Evolutionary conservation across 345 rosid genomes (phyloP).

Genomic region (Populus nigra): DNA sequence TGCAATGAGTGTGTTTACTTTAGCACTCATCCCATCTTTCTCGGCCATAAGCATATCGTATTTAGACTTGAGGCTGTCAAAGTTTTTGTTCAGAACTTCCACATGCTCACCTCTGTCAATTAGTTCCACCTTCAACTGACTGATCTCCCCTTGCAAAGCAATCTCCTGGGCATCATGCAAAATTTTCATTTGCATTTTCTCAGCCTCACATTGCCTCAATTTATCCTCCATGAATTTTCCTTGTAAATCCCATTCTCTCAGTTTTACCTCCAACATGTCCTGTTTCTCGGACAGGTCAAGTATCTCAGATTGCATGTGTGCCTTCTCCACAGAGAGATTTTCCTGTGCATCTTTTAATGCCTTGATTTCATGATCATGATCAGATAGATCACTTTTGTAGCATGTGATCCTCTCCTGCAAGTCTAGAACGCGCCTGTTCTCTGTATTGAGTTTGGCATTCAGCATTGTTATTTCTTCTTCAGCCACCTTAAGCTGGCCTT

Average conservation of each 20-base stretch:
- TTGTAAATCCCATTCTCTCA: slow-evolving; percentile 61
- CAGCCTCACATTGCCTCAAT: slow-evolving; percentile 43
- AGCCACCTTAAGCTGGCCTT: slow-evolving; percentile 47
- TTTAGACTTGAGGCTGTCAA: slow-evolving; percentile 27
- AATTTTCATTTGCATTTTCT: slow-evolving; percentile 35
- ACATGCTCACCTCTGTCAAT: slow-evolving; percentile 32
- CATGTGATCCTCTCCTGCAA: slow-evolving; percentile 52
- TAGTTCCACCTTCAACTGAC: slow-evolving; percentile 44
- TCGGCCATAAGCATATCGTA: slow-evolving; percentile 30
- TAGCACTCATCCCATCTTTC: slow-evolving; percentile 36
- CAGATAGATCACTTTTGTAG: slow-evolving; percentile 60
- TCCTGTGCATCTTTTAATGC: slow-evolving; percentile 55
- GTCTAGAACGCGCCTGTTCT: slow-evolving; percentile 55
- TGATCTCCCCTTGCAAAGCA: slow-evolving; percentile 33
- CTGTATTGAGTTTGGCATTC: slow-evolving; percentile 48
- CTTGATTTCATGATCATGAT: slow-evolving; percentile 64
- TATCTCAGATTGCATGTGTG: slow-evolving; percentile 60
- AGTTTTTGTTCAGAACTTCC: slow-evolving; percentile 33
- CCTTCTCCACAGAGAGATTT: slow-evolving; percentile 62
- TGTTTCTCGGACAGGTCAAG: slow-evolving; percentile 49
- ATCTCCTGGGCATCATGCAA: slow-evolving; percentile 21
- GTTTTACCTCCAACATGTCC: slow-evolving; percentile 40
- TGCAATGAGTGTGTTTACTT: slow-evolving; percentile 30
- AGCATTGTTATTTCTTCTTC: slow-evolving; percentile 42
- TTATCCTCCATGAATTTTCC: slow-evolving; percentile 63